Percentiles rank a stretch among this genome's conserved stretches.
Evolutionary conservation across 2,329 filamentous ascomycete genomes (phyloP).

Genomic region (Phialophora tarda): DNA sequence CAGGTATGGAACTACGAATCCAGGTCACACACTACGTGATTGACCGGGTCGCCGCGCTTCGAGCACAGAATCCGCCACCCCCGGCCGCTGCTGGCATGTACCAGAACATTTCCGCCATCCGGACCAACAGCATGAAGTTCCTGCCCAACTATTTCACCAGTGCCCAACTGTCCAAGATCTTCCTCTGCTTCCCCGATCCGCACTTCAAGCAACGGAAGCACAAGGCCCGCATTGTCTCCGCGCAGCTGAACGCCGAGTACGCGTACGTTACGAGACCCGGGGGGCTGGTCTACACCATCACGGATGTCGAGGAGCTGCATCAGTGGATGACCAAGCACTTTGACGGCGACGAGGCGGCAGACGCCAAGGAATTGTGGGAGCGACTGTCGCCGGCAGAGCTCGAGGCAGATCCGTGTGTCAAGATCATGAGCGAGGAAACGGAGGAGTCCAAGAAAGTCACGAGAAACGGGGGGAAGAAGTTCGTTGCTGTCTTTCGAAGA

Average conservation of each 20-base stretch:
- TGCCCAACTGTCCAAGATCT: constrained; percentile 83
- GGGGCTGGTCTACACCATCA: constrained; percentile 93
- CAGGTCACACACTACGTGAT: constrained; percentile 91
- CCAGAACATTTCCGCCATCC: constrained; percentile 86
- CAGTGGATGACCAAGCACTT: constrained; percentile 56
- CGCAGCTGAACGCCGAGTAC: constrained; percentile 89
- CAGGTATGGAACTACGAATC: constrained; percentile 85
- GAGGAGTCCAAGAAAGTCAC: constrained; percentile 98
- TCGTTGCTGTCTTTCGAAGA: constrained; percentile 84
- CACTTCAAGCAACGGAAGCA: constrained; percentile 98
- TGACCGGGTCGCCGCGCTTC: constrained; percentile 81
- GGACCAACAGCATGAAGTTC: constrained; percentile 98
- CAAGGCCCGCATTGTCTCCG: constrained; percentile 91
- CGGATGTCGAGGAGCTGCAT: constrained; percentile 93
- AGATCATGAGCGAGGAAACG: constrained; percentile 74
- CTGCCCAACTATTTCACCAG: constrained; percentile 94
- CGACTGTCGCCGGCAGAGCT: constrained; percentile 66
- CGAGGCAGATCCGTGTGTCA: constrained; percentile 63
- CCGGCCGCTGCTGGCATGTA: constrained; percentile 54
- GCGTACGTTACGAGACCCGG: constrained; percentile 83
- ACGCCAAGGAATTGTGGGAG: constrained; percentile 84
- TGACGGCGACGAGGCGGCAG: constrained; percentile 62
- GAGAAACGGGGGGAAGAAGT: constrained; percentile 88
- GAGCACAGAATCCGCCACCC: constrained; percentile 53
- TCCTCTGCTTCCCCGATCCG: constrained; percentile 97